Conservation (phyloP, 352 stramenopile genomes). For the Phytophthora meadii region DNA sequence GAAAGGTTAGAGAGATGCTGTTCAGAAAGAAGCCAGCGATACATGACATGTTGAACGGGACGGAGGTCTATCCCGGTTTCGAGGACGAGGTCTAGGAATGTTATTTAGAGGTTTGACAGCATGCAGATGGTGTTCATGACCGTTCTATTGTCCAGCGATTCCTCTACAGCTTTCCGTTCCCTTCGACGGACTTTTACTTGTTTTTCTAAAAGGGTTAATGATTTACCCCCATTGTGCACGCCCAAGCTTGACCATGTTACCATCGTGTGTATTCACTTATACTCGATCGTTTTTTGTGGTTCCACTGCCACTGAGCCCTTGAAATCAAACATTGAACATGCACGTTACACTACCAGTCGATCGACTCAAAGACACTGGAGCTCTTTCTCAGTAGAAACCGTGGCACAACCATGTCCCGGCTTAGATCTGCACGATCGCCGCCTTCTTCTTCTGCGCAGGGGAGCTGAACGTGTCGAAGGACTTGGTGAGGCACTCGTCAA, state of each 20-base stretch:
- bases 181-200: not conserved
- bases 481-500: conserved; percentile 13
- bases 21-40: conserved; percentile 21
- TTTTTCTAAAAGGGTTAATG: not conserved
- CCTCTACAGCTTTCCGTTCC: conserved; percentile 19
- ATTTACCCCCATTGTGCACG: not conserved
- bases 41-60: conserved; percentile 3
- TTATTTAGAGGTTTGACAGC: not conserved
- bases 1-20: conserved; percentile 21
- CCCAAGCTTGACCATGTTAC: conserved; percentile 18
- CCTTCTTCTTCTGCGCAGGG: conserved; percentile 34
- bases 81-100: conserved; percentile 8
- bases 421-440: conserved; percentile 47
- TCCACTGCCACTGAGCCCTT: conserved; percentile 37
- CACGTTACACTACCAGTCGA: conserved; percentile 24
- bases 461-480: conserved; percentile 42
- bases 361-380: conserved; percentile 7
- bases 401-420: conserved; percentile 2
- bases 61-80: conserved; percentile 1
- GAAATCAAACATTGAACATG: conserved; percentile 38
- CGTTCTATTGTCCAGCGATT: conserved; percentile 4
- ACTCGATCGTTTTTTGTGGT: conserved; percentile 31
- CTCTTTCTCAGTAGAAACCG: conserved; percentile 2
- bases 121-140: conserved; percentile 2
- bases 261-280: conserved; percentile 35